These are phyloP conservation scores for Psilocybe mexicana DNA, from an alignment of 1,284 basidiomycete species.

Conservation along the genomic window DNA sequence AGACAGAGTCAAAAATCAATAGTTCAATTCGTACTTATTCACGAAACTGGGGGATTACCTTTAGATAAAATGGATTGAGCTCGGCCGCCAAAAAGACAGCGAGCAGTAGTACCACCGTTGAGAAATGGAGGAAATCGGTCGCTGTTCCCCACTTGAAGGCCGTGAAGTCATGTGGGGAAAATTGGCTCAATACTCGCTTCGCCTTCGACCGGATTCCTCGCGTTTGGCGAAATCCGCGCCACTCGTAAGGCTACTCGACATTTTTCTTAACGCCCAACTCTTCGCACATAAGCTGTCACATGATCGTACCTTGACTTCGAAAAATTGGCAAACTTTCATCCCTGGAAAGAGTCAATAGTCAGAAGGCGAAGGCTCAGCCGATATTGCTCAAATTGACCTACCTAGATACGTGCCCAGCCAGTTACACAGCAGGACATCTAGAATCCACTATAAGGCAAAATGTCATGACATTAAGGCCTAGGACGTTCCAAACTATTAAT, in stretches of 20 bases:
- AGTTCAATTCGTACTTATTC: background rate
- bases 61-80: constrained; percentile 82
- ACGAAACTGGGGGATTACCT: constrained; percentile 43
- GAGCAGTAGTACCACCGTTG: constrained; percentile 71
- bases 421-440: constrained; percentile 84
- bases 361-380: background rate
- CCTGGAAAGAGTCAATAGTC: constrained; percentile 42
- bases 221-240: constrained; percentile 80
- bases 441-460: constrained; percentile 60
- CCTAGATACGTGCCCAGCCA: constrained; percentile 84
- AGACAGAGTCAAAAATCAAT: background rate
- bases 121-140: constrained; percentile 72
- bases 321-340: constrained; percentile 83
- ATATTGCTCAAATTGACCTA: constrained; percentile 28
- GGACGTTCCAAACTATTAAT: constrained; percentile 6
- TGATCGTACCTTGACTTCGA: constrained; percentile 74
- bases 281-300: constrained; percentile 9
- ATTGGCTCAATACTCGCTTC: constrained; percentile 74
- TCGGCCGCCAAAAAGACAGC: constrained; percentile 82
- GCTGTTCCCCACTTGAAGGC: constrained; percentile 87
- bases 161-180: constrained; percentile 85
- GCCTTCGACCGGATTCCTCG: constrained; percentile 76
- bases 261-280: constrained; percentile 10
- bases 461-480: background rate
- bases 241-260: constrained; percentile 66